A percentile compares a stretch with the other conserved stretches of the same genome.
Evolutionary conservation across 768 basidiomycete genomes (phyloP).

Genomic region (Auricularia auricula-judae): DNA sequence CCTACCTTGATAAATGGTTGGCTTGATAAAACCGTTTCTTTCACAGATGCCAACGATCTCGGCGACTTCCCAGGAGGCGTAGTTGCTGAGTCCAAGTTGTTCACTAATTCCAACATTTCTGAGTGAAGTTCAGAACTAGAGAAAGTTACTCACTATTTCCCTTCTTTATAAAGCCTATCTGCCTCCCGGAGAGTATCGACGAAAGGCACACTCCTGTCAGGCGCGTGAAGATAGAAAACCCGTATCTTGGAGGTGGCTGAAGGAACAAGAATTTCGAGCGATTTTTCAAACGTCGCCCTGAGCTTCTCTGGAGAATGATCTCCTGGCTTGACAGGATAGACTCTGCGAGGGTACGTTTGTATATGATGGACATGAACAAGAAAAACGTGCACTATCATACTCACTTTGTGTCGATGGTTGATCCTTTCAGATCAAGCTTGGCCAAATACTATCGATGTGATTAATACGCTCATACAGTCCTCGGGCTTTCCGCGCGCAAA

Average conservation of each 20-base stretch:
- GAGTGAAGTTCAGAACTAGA: background rate
- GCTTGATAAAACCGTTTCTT: conserved; percentile 40
- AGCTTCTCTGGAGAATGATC: conserved; percentile 30
- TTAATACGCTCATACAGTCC: background rate
- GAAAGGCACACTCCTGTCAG: conserved; percentile 46
- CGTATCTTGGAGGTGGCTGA: conserved; percentile 26
- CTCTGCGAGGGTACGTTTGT: conserved; percentile 16
- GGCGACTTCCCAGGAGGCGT: conserved; percentile 47
- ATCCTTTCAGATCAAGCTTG: conserved; percentile 28
- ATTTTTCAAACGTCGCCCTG: conserved; percentile 33
- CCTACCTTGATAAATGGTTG: conserved; percentile 46
- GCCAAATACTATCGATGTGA: conserved; percentile 22
- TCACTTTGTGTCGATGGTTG: conserved; percentile 40
- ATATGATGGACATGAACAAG: background rate
- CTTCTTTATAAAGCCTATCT: conserved; percentile 44
- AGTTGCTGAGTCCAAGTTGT: conserved; percentile 56
- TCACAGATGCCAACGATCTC: conserved; percentile 49
- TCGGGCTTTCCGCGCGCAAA: conserved; percentile 9
- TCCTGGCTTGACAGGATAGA: conserved; percentile 30
- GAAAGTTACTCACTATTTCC: conserved; percentile 31
- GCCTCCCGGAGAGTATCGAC: conserved; percentile 44
- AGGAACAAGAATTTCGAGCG: conserved; percentile 33
- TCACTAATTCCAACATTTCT: conserved; percentile 22
- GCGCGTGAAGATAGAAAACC: conserved; percentile 49
- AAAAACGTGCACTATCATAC: conserved; percentile 2